phyloP scores from a whole-genome alignment of 1,139 yeast species.

The Magnusiomyces ingens region DNA sequence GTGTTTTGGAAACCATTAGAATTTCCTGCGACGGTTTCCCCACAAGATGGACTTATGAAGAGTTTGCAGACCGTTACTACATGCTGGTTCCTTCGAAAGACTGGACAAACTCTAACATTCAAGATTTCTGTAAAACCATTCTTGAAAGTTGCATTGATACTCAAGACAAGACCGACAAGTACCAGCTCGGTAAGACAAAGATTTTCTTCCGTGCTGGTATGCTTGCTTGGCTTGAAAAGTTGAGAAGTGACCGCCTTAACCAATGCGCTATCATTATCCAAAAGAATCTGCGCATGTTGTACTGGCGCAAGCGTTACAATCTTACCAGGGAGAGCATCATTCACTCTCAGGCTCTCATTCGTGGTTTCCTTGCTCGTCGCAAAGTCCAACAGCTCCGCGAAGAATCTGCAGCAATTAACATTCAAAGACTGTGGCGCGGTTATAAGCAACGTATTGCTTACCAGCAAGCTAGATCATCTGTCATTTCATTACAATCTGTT shows the following conservation, averaged over 20 bases:
- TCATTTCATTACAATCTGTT: constrained; percentile 57
- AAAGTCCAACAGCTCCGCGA: constrained; percentile 55
- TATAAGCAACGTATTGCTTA: constrained; percentile 45
- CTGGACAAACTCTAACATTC: constrained; percentile 53
- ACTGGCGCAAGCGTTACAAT: constrained; percentile 56
- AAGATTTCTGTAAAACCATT: constrained; percentile 60
- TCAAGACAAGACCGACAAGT: constrained; percentile 54
- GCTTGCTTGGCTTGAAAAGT: constrained; percentile 77
- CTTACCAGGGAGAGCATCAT: constrained; percentile 51
- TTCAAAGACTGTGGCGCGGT: constrained; percentile 76
- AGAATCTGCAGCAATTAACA: constrained; percentile 54
- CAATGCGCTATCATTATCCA: constrained; percentile 80
- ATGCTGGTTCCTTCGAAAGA: constrained; percentile 65
- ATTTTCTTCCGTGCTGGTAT: constrained; percentile 93
- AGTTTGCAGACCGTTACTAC: constrained; percentile 86
- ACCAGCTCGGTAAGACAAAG: constrained; percentile 77
- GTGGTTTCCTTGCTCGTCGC: constrained; percentile 58
- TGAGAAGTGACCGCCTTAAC: constrained; percentile 70
- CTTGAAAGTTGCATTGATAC: constrained; percentile 58
- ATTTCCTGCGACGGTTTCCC: constrained; percentile 99
- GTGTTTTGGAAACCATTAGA: constrained; percentile 93
- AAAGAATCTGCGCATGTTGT: constrained; percentile 67
- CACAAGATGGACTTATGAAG: constrained; percentile 90
- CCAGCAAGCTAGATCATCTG: constrained; percentile 41
- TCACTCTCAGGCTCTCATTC: constrained; percentile 51